Base-by-base conservation (phyloP, 257 asterid species). In the Penstemon barbatus region DNA sequence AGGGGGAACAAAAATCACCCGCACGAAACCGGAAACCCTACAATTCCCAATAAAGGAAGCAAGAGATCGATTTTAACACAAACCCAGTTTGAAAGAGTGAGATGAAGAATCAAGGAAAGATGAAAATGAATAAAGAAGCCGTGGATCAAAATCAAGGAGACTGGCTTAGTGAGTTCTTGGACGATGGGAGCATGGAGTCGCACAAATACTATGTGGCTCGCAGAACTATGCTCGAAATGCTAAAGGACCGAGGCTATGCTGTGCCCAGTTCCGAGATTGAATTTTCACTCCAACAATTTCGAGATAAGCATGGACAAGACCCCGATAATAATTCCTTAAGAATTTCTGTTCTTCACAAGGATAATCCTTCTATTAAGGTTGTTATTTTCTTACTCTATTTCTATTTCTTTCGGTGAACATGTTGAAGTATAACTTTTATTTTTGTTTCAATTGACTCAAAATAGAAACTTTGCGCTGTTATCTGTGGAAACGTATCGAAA, bases 211-310 rank as follows among this genome's bases (percentile, higher is more conserved):
- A 81, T 71, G 70, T 90, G 75, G 83, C 97, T 0, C 92, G 96
- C 11, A 77, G 81, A 75, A 93, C 97, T 6, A 39, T 82, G 69
- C 83, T 90, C 65, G 99, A 93, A 67, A 93, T 93, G 99, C 96
- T 93, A 5, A 87, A 77, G 75, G 97, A 93, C 51, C 95, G 99
- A 49, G 99, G 97, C 37, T 93, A 81, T 65, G 85, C 88, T 8
- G 88, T 90, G 10, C 97, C 96, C 64, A 70, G 33, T 61, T 63
- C 86, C 0, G 97, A 90, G 36, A 81, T 90, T 61, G 90, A 81
- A 9, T 13, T 86, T 8, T 71, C 96, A 10, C 88, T 93, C 37
- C 73, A 80, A 25, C 88, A 85, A 3, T 93, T 93, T 61, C 87
- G 97, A 3, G 66, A 60, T 3, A 85, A 77, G 74, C 79, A 79